Base-by-base conservation (phyloP, 345 rosid genomes). In the Diplotaxis tenuifolia region DNA sequence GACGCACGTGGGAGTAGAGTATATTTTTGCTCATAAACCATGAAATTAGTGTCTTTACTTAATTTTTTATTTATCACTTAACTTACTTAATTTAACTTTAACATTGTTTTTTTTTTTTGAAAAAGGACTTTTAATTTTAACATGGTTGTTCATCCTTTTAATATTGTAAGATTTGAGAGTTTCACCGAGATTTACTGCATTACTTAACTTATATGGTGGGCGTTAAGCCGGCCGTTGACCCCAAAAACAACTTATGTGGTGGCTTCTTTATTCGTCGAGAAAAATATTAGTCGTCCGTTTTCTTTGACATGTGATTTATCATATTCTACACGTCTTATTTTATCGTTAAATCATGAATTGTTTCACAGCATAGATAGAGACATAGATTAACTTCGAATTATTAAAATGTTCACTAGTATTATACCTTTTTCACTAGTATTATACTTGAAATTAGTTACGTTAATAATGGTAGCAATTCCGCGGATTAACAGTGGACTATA, bases 1-100 rank as follows among this genome's bases (percentile, higher is more conserved):
- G 36, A 71, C 62, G 81, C 85, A 83, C 85, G 84, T 86, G 90
- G 83, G 75, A 29, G 5, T 72, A 40, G 75, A 29, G 5, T 72
- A 40, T 56, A 20, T 20, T 23, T 75, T 53, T 62, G 16, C 57
- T 4, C 65, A 56, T 40, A 21, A 19, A 56, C 55, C 67, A 68
- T 75, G 23, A 66, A 47, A 53, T 61, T 50, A 60, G 45, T 50
- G 68, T 67, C 40, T 18, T 29, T n/a, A n/a, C n/a, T n/a, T n/a
- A n/a, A n/a, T n/a, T n/a, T n/a, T n/a, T n/a, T n/a, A n/a, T n/a
- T n/a, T n/a, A n/a, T n/a, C n/a, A n/a, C n/a, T n/a, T n/a, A n/a
- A n/a, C n/a, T n/a, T n/a, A n/a, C n/a, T n/a, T n/a, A n/a, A n/a
- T n/a, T n/a, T n/a, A n/a, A n/a, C n/a, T n/a, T n/a, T n/a, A n/a